Evolutionary conservation across 2,329 filamentous ascomycete species (phyloP), one percentile per base, ranked within the genome.

Genomic region (Colletotrichum spinosum): DNA sequence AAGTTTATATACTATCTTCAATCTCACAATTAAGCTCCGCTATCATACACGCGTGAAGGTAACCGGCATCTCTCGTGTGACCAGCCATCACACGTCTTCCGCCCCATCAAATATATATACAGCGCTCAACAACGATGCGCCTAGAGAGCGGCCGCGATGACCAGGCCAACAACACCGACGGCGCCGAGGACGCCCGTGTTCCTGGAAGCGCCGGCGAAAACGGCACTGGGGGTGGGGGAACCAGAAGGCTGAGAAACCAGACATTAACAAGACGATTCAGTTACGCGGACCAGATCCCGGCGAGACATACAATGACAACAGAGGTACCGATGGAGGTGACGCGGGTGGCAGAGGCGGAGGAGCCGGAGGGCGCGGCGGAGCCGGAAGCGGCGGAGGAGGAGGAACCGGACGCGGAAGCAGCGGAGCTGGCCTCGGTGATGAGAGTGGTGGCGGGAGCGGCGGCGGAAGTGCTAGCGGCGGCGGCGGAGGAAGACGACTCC

Each of bases 191-290:
- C 48, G 41, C 54, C 60, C 17, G 60, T 37, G 60, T 63, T 63
- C 60, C 52, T 63, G 34, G 53, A 44, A 8, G 60, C 60, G 37
- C 60, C 60, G 48, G 60, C 60, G 48, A 63, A 63, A 55, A 63
- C 60, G 54, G 39, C 41, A 39, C 46, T 53, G 54, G 60, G 54
- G 41, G 54, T 58, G 48, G 54, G 46, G 9, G 60, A 17, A 46
- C 54, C 60, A 55, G 60, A 52, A 37, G 60, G 60, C 60, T 63
- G 58, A 51, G 46, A 48, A 17, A 37, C 17, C 11, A 5, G 17
- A 37, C 8, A 46, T 64, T 60, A 58, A 54, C 41, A 60, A 34
- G 13, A 9, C 15, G n/a, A 2, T 13, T 34, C 46, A 50, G 55
- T 51, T 15, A 12, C 41, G 2, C 55, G 60, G 49, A 64, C 60